Evolutionary conservation across 2,329 filamentous ascomycete genomes (phyloP), one percentile per base, ranked within the genome.

Genomic region (Trichoderma koningii): DNA sequence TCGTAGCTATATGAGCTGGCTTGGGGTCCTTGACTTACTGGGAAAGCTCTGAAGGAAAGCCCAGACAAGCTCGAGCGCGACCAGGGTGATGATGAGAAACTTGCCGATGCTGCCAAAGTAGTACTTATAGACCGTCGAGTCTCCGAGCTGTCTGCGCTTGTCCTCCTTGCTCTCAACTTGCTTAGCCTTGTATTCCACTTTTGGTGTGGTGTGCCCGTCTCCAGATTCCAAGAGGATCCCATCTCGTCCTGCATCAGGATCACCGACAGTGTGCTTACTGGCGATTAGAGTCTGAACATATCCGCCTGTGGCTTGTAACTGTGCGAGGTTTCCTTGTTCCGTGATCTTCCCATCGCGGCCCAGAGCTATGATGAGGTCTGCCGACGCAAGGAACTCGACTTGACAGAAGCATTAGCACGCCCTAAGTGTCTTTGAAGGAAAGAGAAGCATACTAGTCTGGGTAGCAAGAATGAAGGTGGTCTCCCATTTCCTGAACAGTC

Each of bases 381-480:
- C 64, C 7, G 48, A 63, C 17, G 64, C 15, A 17, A 66, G 57
- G 17, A 53, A 53, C 17, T 63, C 47, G 28, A 66, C 60, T 63
- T 55, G 15, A 17, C 1, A 12, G 15, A 41, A 5, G 30, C 1
- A 12, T 55, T 55, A 63, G 51, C 14, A 47, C 3, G n/a, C n/a
- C 4, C 2, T n/a, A 38, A 14, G 9, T 5, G 14, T 38, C 7
- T 12, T 34, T 9, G 6, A 12, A 3, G 15, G 4, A 45, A n/a
- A 14, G 1, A 42, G 9, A 14, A 45, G 7, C 61, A 14, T 57
- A 74, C 74, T 67, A 7, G 73, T 71, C 53, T 76, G 76, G 1
- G 77, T 80, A 3, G 74, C 75, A 2, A 81, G 68, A 7, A 82
- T 48, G 0, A 77, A 69, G 0, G 79, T 79, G 0, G 75, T 75